phyloP scores from a whole-genome alignment of 768 basidiomycete genomes.

The Leccinellum luteum region DNA sequence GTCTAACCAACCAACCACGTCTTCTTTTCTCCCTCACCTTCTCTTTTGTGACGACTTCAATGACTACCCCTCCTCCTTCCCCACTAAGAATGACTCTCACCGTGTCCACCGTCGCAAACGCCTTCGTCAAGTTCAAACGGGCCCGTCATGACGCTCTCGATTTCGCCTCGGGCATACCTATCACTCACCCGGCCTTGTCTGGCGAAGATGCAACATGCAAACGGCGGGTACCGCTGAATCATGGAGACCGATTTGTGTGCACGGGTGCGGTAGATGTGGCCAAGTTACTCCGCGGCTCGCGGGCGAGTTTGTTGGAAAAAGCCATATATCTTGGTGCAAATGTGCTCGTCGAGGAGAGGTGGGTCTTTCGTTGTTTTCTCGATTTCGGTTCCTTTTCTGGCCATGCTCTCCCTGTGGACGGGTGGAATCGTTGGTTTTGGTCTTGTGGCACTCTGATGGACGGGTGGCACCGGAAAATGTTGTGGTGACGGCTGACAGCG shows the following conservation, averaged over 20 bases:
- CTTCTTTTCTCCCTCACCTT: neutral
- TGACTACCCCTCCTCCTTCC: constrained; percentile 22
- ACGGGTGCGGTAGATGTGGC: constrained; percentile 59
- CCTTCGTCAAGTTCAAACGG: constrained; percentile 55
- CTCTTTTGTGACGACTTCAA: no score
- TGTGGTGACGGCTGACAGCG: constrained; percentile 1
- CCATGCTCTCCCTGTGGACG: neutral
- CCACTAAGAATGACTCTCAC: constrained; percentile 24
- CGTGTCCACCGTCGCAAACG: constrained; percentile 44
- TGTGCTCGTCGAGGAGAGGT: constrained; percentile 70
- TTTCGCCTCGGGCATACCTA: constrained; percentile 37
- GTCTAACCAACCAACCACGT: neutral
- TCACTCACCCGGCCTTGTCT: constrained; percentile 35
- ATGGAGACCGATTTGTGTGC: constrained; percentile 52
- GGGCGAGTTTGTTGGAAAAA: constrained; percentile 48
- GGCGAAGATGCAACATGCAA: constrained; percentile 27
- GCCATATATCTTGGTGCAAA: constrained; percentile 52
- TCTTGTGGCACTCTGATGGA: neutral
- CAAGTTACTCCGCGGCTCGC: constrained; percentile 55
- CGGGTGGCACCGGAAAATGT: neutral
- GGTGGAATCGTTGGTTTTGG: neutral
- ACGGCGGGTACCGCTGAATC: constrained; percentile 32
- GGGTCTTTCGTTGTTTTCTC: constrained; percentile 28
- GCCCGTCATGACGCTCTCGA: constrained; percentile 32
- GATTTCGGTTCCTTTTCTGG: neutral